A percentile compares a stretch with the other conserved stretches of the same genome.
Evolutionary conservation across 108 stramenopile genomes (phyloP).

Genomic region (Nannochloropsis gaditana): DNA sequence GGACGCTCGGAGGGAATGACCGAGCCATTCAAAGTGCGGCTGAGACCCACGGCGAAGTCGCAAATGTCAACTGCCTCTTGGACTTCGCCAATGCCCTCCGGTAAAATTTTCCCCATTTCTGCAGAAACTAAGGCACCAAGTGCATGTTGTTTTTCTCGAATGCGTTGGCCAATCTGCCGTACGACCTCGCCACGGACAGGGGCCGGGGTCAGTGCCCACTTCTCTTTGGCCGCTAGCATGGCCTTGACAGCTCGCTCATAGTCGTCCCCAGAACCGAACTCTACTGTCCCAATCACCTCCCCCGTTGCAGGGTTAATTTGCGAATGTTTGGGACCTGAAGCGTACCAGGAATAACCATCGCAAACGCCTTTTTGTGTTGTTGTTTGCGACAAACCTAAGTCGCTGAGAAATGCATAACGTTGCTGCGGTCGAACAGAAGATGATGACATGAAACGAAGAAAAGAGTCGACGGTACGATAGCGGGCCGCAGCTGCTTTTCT

Average conservation of each 20-base stretch:
- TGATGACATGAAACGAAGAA: too few species aligned
- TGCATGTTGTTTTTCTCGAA: conserved; percentile 44
- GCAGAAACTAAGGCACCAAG: conserved; percentile 44
- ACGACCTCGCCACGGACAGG: conserved; percentile 53
- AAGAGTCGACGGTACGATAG: too few species aligned
- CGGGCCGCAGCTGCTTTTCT: too few species aligned
- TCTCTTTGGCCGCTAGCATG: conserved; percentile 31
- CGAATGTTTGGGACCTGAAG: conserved; percentile 26
- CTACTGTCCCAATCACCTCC: conserved; percentile 36
- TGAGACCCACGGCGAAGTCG: conserved; percentile 46
- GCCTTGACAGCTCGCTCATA: conserved; percentile 34
- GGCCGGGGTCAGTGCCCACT: conserved; percentile 44
- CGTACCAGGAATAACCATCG: conserved; percentile 30
- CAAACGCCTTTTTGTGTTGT: not conserved
- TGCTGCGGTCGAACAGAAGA: not conserved
- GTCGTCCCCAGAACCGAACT: conserved; percentile 35
- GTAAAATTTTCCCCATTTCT: conserved; percentile 54
- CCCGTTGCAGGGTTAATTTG: conserved; percentile 39
- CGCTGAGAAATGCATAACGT: conserved; percentile 16
- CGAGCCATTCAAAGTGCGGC: conserved; percentile 36
- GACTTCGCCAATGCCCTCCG: conserved; percentile 53
- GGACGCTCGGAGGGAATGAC: conserved; percentile 48
- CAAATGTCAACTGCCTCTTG: conserved; percentile 55
- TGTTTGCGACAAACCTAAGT: not conserved
- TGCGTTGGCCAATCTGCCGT: conserved; percentile 46